Conservation (phyloP, 805 yeast species). For the Vanderwaltozyma polyspora region DNA sequence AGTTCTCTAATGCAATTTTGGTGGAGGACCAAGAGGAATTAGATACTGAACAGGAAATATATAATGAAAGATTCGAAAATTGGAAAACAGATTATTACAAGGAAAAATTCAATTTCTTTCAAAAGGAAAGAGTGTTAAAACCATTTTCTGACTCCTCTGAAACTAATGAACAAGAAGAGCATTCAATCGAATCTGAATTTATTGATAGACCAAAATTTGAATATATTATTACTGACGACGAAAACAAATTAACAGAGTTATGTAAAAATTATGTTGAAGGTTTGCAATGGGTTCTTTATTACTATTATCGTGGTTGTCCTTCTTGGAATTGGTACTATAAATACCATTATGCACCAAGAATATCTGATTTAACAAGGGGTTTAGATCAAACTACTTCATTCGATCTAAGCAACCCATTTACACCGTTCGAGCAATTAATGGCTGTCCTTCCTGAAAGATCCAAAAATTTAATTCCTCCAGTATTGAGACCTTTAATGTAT, state of each 20-base stretch:
- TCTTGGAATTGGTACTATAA: slow-evolving; percentile 94
- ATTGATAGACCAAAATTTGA: not conserved
- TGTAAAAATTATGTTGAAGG: slow-evolving; percentile 85
- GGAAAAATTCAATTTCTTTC: slow-evolving; percentile 55
- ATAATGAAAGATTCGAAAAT: slow-evolving; percentile 57
- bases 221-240: slow-evolving; percentile 32
- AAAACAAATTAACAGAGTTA: slow-evolving; percentile 47
- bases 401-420: slow-evolving; percentile 66
- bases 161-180: not conserved
- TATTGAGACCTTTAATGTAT: slow-evolving; percentile 73
- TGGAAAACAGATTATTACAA: slow-evolving; percentile 87
- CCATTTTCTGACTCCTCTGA: too few species aligned
- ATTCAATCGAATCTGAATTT: not conserved
- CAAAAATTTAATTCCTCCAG: slow-evolving; percentile 60
- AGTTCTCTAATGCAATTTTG: slow-evolving; percentile 48
- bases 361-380: slow-evolving; percentile 74
- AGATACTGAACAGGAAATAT: slow-evolving; percentile 45
- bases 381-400: slow-evolving; percentile 53
- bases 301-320: slow-evolving; percentile 81
- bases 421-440: slow-evolving; percentile 93
- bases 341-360: slow-evolving; percentile 89
- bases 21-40: slow-evolving; percentile 47
- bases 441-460: slow-evolving; percentile 95
- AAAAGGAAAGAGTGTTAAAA: slow-evolving; percentile 28
- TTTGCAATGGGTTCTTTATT: slow-evolving; percentile 89